Base-by-base conservation (phyloP, 345 rosid species). In the Rubroshorea leprosula region DNA sequence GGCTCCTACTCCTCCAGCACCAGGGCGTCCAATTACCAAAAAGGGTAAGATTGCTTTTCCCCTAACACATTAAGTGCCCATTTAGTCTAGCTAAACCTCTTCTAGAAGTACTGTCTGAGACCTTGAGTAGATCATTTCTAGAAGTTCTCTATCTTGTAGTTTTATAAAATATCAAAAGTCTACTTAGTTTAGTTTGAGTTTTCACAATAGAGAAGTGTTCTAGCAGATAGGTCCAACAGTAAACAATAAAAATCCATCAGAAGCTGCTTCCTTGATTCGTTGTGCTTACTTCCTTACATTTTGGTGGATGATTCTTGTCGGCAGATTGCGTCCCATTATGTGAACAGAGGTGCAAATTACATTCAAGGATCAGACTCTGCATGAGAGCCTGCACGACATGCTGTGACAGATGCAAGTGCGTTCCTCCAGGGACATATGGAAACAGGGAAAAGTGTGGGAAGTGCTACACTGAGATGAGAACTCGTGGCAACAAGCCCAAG, bases 391-490 rank as follows among this genome's bases (percentile, higher is more conserved):
- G 98, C 79, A 57, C 73, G 70, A 81, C 95, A 49, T 92, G 98
- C 78, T 92, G 98, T 55, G 74, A 75, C 69, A 69, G 93, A 51
- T 92, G 98, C 89, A 92, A 76, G 63, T 92, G 98, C 21, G 98
- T 91, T 51, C 98, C 98, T 0, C 98, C 96, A 29, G 96, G 98
- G 17, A 92, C 96, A 8, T 86, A 76, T 49, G 98, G 98, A 17
- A 89, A 89, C 74, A 77, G 72, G 20, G 93, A 89, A 70, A 71
- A 61, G 63, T 92, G 96, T 67, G 96, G 98, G 62, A 78, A 74
- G 68, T 92, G 98, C 68, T 92, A 92, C 82, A 86, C 80, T 45
- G 78, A 71, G 17, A 84, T 89, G 96, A 89, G 78, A 70, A 88
- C 96, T 45, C 84, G 62, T 57, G 68, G 75, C 39, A 81, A 80